Base-by-base conservation (phyloP, 768 basidiomycete genomes). In the Amanita pseudoporphyria region DNA sequence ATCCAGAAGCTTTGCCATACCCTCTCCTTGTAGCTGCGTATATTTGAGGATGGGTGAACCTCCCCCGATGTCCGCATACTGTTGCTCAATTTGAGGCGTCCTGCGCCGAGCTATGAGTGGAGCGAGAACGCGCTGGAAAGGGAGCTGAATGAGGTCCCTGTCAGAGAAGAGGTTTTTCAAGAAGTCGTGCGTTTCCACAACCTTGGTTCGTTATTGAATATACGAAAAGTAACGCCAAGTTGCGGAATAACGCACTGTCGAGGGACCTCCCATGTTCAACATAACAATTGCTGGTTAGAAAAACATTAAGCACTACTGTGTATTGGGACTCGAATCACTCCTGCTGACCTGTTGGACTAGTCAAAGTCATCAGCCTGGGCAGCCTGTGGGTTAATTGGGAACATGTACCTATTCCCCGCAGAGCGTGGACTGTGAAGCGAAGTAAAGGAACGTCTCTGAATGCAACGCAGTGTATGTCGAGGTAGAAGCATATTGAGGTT, bases 211-310 rank as follows among this genome's bases (percentile, higher is more conserved):
- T 10, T 37, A 35, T 24, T 30, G 28, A 54, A 44, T 44, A 33
- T 24, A n/a, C 14, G 21, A 24, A 43, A 13, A 32, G 30, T 40
- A 19, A 49, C 48, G 40, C 33, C 35, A 45, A 47, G 44, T n/a
- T 7, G 51, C 14, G 32, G 38, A 39, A 46, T 31, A 32, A 69
- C 79, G 58, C 60, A 92, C 91, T 51, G 91, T 94, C 45, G 87
- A 79, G 19, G 95, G 96, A 1, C 96, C 96, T 38, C 96, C 96
- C 96, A 99, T 99, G 67, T 98, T 99, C 70, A 99, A 72, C 87
- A 99, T 88, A 36, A 99, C 92, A 54, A 98, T 77, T 32, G 87
- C 95, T 75, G 42, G 51, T 57, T 49, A 57, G 55, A 51, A 41
- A 43, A 43, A 53, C 56, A 55, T 24, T 30, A 32, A 38, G 39